Base-by-base conservation (phyloP, 2,329 filamentous ascomycete genomes). In the Stagonosporopsis cucurbitacearum region DNA sequence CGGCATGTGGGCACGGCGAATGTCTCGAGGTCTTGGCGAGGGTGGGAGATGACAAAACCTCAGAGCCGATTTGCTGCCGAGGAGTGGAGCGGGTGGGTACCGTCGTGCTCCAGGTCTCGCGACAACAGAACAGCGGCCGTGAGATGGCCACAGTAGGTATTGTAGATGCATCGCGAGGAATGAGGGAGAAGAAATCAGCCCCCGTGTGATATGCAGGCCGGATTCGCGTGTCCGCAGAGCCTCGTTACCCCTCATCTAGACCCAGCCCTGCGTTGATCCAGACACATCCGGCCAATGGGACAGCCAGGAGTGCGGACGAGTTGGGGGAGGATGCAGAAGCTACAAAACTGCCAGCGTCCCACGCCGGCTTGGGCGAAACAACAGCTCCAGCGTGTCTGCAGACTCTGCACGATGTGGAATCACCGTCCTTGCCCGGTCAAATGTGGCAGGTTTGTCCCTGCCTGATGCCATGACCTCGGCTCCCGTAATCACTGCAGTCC, bases 401-500 rank as follows among this genome's bases (percentile, higher is more conserved):
- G 36, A 15, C 22, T 42, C 43, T 35, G 37, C 47, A 28, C 6
- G 36, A 42, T 43, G 30, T 35, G 32, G 25, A 44, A 51, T 51
- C 53, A 40, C 13, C 20, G 5, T 57, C 37, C 46, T 35, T 51
- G 23, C 47, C 59, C 62, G 61, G 59, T 59, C 54, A 49, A 53
- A 53, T 39, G 40, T 57, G 53, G 50, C 58, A 50, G 45, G 41
- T 35, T 35, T 39, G 36, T 56, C 55, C 51, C 41, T 43, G 40
- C 26, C 37, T 9, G 28, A 42, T 12, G 37, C 20, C 20, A 43
- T 19, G 35, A 35, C 40, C 45, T 49, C 48, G 53, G 64, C 55
- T 65, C 60, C 62, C 56, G 66, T 66, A 63, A 69, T 63, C 65
- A 54, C 48, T 23, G 56, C 50, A 57, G 57, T 61, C 66, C 53